Percentiles rank a stretch among this genome's conserved stretches.
These are phyloP conservation scores for Diaporthe sp. DNA, from an alignment of 2,329 filamentous ascomycete species.

Conservation along the genomic window DNA sequence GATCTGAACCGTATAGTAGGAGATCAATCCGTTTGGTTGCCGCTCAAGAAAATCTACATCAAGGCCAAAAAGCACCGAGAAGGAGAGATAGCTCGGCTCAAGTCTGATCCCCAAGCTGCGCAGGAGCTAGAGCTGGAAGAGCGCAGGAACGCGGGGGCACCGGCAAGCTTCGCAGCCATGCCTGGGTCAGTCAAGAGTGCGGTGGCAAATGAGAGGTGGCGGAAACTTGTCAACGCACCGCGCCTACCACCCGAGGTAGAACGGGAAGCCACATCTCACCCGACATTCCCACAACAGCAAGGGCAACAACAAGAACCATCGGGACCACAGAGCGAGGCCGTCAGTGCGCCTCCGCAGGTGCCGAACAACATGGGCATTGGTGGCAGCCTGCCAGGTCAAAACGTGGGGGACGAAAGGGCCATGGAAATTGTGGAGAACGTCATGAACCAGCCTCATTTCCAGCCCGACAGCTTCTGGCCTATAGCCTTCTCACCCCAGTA, in stretches of 20 bases:
- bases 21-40: conserved; percentile 65
- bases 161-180: conserved; percentile 62
- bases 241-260: conserved; percentile 41
- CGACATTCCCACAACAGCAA: conserved; percentile 17
- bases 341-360: conserved; percentile 1
- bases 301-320: conserved; percentile 29
- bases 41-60: conserved; percentile 66
- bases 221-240: conserved; percentile 57
- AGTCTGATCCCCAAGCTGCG: conserved; percentile 62
- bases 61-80: conserved; percentile 66
- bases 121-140: conserved; percentile 64
- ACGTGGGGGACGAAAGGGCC: conserved; percentile 20
- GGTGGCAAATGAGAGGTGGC: conserved; percentile 67
- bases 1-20: conserved; percentile 61
- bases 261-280: neutral
- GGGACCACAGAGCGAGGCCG: neutral
- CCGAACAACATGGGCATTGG: conserved; percentile 23
- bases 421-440: conserved; percentile 53
- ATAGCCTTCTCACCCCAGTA: conserved; percentile 42
- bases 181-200: conserved; percentile 60
- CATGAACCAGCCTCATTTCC: conserved; percentile 54
- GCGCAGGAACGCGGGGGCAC: conserved; percentile 55
- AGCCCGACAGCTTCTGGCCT: conserved; percentile 53
- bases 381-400: conserved; percentile 10
- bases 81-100: conserved; percentile 63